Evolutionary conservation across 2,329 filamentous ascomycete species (phyloP).

Genomic region (Paracoccidioides lutzii): DNA sequence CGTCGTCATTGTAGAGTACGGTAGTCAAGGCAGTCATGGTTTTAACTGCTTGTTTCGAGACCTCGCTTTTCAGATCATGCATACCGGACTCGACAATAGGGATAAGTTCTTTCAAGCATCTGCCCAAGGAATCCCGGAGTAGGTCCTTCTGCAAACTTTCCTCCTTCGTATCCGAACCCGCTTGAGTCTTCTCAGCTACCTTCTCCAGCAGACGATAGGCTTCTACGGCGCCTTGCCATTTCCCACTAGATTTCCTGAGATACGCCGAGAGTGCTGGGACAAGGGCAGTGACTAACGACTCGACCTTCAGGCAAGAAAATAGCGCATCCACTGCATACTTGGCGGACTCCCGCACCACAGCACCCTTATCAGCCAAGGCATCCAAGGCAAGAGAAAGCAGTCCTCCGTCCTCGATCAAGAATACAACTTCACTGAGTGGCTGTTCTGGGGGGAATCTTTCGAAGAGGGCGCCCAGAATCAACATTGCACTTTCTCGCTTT

Average conservation of each 20-base stretch:
- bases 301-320: slow-evolving; percentile 64
- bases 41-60: slow-evolving; percentile 71
- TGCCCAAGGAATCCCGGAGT: slow-evolving; percentile 80
- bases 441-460: slow-evolving; percentile 74
- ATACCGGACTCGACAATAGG: slow-evolving; percentile 48
- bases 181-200: slow-evolving; percentile 90
- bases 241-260: slow-evolving; percentile 69
- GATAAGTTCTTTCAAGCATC: slow-evolving; percentile 35
- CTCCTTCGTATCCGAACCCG: slow-evolving; percentile 70
- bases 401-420: slow-evolving; percentile 68
- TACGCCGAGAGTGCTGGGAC: slow-evolving; percentile 65
- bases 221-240: slow-evolving; percentile 93
- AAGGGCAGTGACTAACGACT: slow-evolving; percentile 71
- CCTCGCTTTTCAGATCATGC: slow-evolving; percentile 88
- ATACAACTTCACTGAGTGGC: slow-evolving; percentile 63
- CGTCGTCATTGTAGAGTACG: slow-evolving; percentile 91
- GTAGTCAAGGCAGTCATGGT: slow-evolving; percentile 86
- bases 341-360: slow-evolving; percentile 77
- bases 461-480: slow-evolving; percentile 83
- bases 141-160: slow-evolving; percentile 80
- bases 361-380: slow-evolving; percentile 75
- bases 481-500: slow-evolving; percentile 81
- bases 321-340: slow-evolving; percentile 89
- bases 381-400: slow-evolving; percentile 65
- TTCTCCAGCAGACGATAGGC: slow-evolving; percentile 73